These are phyloP conservation scores for Buddleja alternifolia DNA, from an alignment of 257 asterid genomes.

Conservation along the genomic window DNA sequence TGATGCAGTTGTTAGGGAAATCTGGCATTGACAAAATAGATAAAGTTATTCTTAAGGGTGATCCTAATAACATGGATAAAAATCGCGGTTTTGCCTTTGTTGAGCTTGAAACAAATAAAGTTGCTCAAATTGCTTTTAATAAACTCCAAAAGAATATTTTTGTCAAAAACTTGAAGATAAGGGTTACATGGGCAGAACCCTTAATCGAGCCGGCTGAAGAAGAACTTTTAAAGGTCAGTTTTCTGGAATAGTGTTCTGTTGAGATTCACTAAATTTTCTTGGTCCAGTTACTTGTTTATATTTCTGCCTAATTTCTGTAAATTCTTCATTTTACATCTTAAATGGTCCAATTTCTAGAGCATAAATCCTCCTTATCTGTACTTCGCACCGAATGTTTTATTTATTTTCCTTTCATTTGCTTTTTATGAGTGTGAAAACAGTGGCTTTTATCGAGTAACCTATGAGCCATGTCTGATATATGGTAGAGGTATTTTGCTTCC, in stretches of 20 bases:
- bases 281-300: conserved; percentile 1
- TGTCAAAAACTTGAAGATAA: conserved; percentile 45
- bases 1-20: conserved; percentile 47
- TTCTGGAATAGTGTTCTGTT: conserved; percentile 24
- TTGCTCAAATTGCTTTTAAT: conserved; percentile 67
- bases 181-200: conserved; percentile 82
- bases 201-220: conserved; percentile 62
- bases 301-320: not conserved
- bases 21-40: conserved; percentile 69
- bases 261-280: conserved; percentile 12
- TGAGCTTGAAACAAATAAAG: conserved; percentile 67
- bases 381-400: conserved; percentile 17
- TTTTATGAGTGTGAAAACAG: not conserved
- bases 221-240: conserved; percentile 65
- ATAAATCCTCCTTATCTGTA: conserved; percentile 11
- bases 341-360: not conserved
- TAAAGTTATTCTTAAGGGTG: conserved; percentile 52
- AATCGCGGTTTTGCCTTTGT: conserved; percentile 80
- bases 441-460: conserved; percentile 18
- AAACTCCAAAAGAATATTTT: conserved; percentile 61
- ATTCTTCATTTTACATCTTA: not conserved
- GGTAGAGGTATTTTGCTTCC: conserved; percentile 31
- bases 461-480: conserved; percentile 18
- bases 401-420: conserved; percentile 9
- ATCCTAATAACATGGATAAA: conserved; percentile 53